Evolutionary conservation across 2,329 filamentous ascomycete species (phyloP), one percentile per base, ranked within the genome.

Genomic region (Xylaria sp.): DNA sequence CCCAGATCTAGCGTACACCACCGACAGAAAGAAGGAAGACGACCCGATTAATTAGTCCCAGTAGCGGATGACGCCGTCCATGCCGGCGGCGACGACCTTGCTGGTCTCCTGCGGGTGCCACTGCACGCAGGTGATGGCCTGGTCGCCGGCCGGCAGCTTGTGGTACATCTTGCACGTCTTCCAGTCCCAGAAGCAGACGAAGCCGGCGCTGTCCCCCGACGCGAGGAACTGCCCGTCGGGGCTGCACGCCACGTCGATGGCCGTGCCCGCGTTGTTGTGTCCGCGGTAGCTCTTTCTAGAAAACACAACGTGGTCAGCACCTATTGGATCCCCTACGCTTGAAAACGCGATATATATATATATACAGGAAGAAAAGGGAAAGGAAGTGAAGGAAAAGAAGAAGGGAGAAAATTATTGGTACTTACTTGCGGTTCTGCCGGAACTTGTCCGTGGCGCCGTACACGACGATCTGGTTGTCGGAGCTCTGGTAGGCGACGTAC

Each of bases 91-190:
- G 1, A 88, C 90, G 34, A 97, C 86, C 80, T 97, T 97, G 69
- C 89, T 94, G 17, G 89, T 94, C 79, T 99, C 94, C 75, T 97
- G 90, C n/a, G 93, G 92, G 73, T 97, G 92, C 93, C 94, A 99
- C 71, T 90, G 89, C 53, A 94, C 84, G 62, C 88, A 90, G n/a
- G 91, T 91, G 50, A 97, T 81, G 4, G 92, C 86, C 48, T 88
- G 84, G 50, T 91, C 92, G 54, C 90, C 86, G 20, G 91, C 92
- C 74, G 89, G 85, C 61, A 99, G 85, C 81, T 97, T 97, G 76
- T 96, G 91, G 75, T 91, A 96, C 92, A 99, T 93, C 77, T 97
- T 97, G 73, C 93, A 96, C 38, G 92, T 97, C 83, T 99, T 99
- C 91, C 92, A 99, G 74, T 97, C 94, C 91, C 92, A 99, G 76